Conservation (phyloP, 2,329 filamentous ascomycete species). For the Ilyonectria destructans region DNA sequence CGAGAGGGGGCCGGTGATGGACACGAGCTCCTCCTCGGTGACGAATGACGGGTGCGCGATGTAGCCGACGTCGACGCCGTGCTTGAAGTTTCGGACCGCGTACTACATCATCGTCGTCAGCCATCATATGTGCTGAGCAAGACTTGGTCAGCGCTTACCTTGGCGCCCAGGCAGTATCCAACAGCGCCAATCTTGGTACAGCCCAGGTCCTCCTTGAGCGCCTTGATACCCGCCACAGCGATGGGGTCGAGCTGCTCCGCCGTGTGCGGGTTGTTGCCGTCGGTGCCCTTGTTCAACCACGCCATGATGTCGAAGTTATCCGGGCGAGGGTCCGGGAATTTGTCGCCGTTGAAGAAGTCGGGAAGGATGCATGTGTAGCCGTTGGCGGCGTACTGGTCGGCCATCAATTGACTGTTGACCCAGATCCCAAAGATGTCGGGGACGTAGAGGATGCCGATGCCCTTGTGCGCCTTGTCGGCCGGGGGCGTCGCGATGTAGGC, state of each 20-base stretch:
- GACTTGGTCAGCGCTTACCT: slow-evolving; percentile 60
- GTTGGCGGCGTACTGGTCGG: slow-evolving; percentile 58
- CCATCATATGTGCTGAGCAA: background rate
- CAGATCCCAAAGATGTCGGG: slow-evolving; percentile 59
- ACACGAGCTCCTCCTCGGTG: slow-evolving; percentile 71
- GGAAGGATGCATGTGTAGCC: slow-evolving; percentile 59
- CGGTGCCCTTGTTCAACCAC: slow-evolving; percentile 60
- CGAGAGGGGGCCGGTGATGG: slow-evolving; percentile 70
- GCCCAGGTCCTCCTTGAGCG: slow-evolving; percentile 68
- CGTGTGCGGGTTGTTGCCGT: slow-evolving; percentile 64
- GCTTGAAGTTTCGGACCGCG: slow-evolving; percentile 76
- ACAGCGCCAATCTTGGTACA: slow-evolving; percentile 69
- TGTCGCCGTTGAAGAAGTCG: slow-evolving; percentile 59
- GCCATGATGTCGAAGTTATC: slow-evolving; percentile 51
- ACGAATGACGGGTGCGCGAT: slow-evolving; percentile 78
- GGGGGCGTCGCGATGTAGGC: slow-evolving; percentile 68
- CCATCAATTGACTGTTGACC: slow-evolving; percentile 59
- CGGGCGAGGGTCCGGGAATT: slow-evolving; percentile 45
- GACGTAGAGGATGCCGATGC: slow-evolving; percentile 55
- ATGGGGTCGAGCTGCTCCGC: slow-evolving; percentile 54
- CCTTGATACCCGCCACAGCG: slow-evolving; percentile 62
- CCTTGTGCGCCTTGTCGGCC: slow-evolving; percentile 45
- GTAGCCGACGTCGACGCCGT: slow-evolving; percentile 72
- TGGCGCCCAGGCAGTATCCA: slow-evolving; percentile 78
- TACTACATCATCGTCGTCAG: slow-evolving; percentile 64